phyloP scores from a whole-genome alignment of 257 asterid species.

The Leptodermis oblonga region DNA sequence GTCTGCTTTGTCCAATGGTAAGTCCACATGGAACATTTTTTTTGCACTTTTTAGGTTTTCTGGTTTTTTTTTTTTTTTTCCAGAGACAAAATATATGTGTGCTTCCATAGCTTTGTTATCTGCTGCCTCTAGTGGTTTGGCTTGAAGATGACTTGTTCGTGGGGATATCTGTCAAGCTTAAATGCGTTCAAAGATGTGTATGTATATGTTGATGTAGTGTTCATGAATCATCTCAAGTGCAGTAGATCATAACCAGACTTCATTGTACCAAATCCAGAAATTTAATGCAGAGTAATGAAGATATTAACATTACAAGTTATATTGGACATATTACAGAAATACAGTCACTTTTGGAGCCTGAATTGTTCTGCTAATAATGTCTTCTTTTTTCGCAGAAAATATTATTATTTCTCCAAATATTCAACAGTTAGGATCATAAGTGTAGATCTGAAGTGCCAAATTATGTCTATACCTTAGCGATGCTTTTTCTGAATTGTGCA shows the following conservation, averaged over 20 bases:
- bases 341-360: not conserved
- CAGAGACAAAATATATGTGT: not conserved
- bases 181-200: not conserved
- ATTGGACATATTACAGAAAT: not conserved
- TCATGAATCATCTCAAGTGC: not conserved
- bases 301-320: not conserved
- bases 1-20: conserved; percentile 69
- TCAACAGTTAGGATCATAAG: not conserved
- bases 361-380: not conserved
- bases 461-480: not conserved
- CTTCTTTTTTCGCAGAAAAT: not conserved
- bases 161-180: not conserved
- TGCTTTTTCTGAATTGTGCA: not conserved
- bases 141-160: not conserved
- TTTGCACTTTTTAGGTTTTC: not conserved
- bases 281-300: not conserved
- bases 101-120: not conserved
- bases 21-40: conserved; percentile 22
- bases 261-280: too few relatives aligned
- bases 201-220: not conserved
- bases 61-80: conserved; percentile 6
- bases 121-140: not conserved
- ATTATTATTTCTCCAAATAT: not conserved
- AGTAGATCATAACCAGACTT: not conserved
- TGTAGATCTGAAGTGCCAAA: not conserved